A percentile compares a stretch with the other conserved stretches of the same genome.
Conservation (phyloP, 2,329 filamentous ascomycete species). For the Lasiodiplodia citricola region DNA sequence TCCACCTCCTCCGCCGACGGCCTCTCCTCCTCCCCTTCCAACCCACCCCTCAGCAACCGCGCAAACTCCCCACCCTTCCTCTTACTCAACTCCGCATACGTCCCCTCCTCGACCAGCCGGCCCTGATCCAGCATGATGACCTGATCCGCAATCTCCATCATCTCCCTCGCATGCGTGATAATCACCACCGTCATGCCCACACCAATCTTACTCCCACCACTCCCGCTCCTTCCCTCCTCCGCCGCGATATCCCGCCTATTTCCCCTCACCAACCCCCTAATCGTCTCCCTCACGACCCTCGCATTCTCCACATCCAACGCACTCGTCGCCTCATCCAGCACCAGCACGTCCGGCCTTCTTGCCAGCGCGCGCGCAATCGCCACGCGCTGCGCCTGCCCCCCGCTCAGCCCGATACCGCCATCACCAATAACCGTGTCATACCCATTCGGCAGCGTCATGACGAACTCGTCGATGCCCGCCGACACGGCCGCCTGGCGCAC, state of each 20-base stretch:
- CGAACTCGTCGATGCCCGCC: slow-evolving; percentile 78
- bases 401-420: slow-evolving; percentile 74
- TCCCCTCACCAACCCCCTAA: slow-evolving; percentile 58
- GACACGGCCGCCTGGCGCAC: slow-evolving; percentile 58
- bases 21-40: slow-evolving; percentile 6
- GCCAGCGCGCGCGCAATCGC: slow-evolving; percentile 81
- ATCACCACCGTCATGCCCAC: slow-evolving; percentile 71
- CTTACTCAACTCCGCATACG: slow-evolving; percentile 64
- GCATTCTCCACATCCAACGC: slow-evolving; percentile 76
- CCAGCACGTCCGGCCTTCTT: slow-evolving; percentile 71
- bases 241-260: neutral
- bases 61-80: slow-evolving; percentile 37
- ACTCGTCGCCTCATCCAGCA: slow-evolving; percentile 87
- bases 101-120: slow-evolving; percentile 69
- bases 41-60: slow-evolving; percentile 44
- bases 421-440: slow-evolving; percentile 79
- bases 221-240: slow-evolving; percentile 16
- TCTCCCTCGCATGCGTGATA: slow-evolving; percentile 80
- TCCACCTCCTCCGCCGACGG: neutral
- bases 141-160: slow-evolving; percentile 82
- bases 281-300: slow-evolving; percentile 65
- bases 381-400: slow-evolving; percentile 82
- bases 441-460: slow-evolving; percentile 70
- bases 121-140: slow-evolving; percentile 75
- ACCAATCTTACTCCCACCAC: neutral